Evolutionary conservation across 192 early-diverging fungal genomes (phyloP).

Genomic region (Coemansia sp.): DNA sequence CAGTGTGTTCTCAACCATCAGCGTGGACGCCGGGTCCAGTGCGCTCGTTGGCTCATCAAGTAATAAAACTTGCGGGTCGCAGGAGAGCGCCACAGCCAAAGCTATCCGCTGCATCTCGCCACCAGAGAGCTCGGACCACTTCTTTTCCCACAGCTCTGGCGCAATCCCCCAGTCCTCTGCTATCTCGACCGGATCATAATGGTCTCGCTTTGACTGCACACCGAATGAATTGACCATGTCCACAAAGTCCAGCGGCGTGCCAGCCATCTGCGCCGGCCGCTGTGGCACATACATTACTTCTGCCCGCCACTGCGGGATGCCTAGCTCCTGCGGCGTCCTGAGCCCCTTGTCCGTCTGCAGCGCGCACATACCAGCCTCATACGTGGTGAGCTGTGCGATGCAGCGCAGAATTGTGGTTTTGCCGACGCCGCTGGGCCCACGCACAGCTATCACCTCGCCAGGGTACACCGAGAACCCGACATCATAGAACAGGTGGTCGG

Average conservation of each 20-base stretch:
- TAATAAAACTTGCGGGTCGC: slow-evolving; percentile 72
- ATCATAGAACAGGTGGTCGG: slow-evolving; percentile 55
- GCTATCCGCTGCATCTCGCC: slow-evolving; percentile 84
- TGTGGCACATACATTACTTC: slow-evolving; percentile 88
- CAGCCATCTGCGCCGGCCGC: slow-evolving; percentile 65
- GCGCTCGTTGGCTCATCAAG: slow-evolving; percentile 90
- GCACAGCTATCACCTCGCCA: slow-evolving; percentile 60
- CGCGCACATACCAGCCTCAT: slow-evolving; percentile 59
- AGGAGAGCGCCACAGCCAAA: slow-evolving; percentile 76
- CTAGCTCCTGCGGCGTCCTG: slow-evolving; percentile 55
- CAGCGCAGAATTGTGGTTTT: slow-evolving; percentile 86
- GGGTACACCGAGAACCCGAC: slow-evolving; percentile 56
- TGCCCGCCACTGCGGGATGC: slow-evolving; percentile 73
- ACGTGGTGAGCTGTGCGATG: slow-evolving; percentile 69
- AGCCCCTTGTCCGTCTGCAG: slow-evolving; percentile 40
- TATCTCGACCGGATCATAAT: slow-evolving; percentile 66
- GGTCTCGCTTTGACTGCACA: slow-evolving; percentile 45
- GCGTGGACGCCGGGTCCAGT: slow-evolving; percentile 68
- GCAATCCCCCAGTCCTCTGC: slow-evolving; percentile 68
- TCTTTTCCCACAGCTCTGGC: slow-evolving; percentile 68
- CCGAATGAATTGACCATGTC: slow-evolving; percentile 58
- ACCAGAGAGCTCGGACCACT: slow-evolving; percentile 78
- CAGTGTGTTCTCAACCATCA: slow-evolving; percentile 73
- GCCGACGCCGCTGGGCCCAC: slow-evolving; percentile 73
- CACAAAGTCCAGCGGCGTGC: slow-evolving; percentile 72